A percentile compares a stretch with the other conserved stretches of the same genome.
Conservation (phyloP, 495 filamentous ascomycete species). For the Cairneyella variabilis region DNA sequence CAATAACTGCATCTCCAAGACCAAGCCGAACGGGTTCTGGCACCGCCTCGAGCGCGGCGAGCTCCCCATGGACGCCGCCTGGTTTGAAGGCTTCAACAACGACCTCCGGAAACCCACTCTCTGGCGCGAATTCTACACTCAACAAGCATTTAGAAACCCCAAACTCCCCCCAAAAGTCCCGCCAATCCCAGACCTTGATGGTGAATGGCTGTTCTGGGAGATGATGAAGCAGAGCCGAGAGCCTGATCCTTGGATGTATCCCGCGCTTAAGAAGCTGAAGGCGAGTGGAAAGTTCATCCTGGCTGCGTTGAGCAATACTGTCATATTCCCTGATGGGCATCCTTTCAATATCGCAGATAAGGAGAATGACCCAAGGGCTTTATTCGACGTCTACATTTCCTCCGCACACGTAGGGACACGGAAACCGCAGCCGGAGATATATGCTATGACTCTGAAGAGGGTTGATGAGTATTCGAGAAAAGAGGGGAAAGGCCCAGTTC, state of each 20-base stretch:
- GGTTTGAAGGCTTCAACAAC: conserved; percentile 70
- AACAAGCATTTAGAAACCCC: conserved; percentile 1
- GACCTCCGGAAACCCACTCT: conserved; percentile 63
- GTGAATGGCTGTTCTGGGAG: conserved; percentile 77
- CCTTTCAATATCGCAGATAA: conserved; percentile 39
- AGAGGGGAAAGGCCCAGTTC: conserved; percentile 47
- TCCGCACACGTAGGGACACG: conserved; percentile 81
- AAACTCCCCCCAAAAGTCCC: conserved; percentile 37
- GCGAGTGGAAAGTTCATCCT: conserved; percentile 63
- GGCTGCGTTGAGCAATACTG: conserved; percentile 84
- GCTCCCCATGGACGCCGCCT: conserved; percentile 65
- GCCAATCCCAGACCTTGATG: conserved; percentile 70
- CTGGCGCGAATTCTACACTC: conserved; percentile 51
- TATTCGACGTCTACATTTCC: conserved; percentile 82
- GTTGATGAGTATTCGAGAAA: conserved; percentile 56
- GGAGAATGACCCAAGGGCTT: conserved; percentile 44
- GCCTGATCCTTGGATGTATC: conserved; percentile 83
- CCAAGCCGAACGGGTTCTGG: conserved; percentile 82
- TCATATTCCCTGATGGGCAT: conserved; percentile 71
- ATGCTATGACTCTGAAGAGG: conserved; percentile 63
- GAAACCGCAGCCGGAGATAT: conserved; percentile 83
- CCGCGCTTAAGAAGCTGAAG: conserved; percentile 68
- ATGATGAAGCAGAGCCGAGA: conserved; percentile 78
- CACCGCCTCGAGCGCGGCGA: conserved; percentile 74
- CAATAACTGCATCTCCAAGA: conserved; percentile 79